phyloP scores from a whole-genome alignment of 2,329 filamentous ascomycete species.

The Dactylellina parvicollis region DNA sequence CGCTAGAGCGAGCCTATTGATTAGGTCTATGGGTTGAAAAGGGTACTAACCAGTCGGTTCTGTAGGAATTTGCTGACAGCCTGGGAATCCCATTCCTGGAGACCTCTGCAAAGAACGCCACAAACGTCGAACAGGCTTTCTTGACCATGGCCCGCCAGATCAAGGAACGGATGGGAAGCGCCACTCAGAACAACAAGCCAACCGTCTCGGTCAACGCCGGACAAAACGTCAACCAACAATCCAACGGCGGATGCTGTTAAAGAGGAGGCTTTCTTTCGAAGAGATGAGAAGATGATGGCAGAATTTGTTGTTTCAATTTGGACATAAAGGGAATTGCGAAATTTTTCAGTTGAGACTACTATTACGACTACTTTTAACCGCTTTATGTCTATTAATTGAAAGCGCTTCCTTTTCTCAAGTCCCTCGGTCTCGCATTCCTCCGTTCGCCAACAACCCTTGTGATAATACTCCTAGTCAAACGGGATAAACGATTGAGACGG shows the following conservation, averaged over 20 bases:
- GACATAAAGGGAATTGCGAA: conserved; percentile 50
- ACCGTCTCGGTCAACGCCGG: conserved; percentile 88
- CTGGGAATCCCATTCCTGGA: conserved; percentile 99
- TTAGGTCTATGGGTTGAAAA: background rate
- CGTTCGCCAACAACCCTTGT: conserved; percentile 19
- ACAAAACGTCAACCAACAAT: conserved; percentile 88
- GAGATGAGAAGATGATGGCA: conserved; percentile 33
- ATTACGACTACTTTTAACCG: conserved; percentile 39
- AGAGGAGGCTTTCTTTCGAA: conserved; percentile 55
- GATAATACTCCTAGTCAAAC: conserved; percentile 37
- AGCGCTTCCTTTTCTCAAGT: conserved; percentile 39
- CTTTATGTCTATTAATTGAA: conserved; percentile 55
- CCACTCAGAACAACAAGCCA: conserved; percentile 95
- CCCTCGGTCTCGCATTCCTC: conserved; percentile 9
- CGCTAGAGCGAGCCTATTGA: too few species aligned
- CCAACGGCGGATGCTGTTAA: conserved; percentile 91
- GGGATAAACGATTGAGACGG: conserved; percentile 39
- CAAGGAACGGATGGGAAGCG: conserved; percentile 91
- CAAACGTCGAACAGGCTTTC: conserved; percentile 99
- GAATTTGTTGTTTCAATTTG: conserved; percentile 53
- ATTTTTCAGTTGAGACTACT: conserved; percentile 39
- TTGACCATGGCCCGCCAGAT: conserved; percentile 99
- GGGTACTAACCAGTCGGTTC: background rate
- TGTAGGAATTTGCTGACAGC: conserved; percentile 97
- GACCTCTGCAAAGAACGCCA: conserved; percentile 99